phyloP scores from a whole-genome alignment of 2,329 filamentous ascomycete species.

The Rhynchosporium graminicola region DNA sequence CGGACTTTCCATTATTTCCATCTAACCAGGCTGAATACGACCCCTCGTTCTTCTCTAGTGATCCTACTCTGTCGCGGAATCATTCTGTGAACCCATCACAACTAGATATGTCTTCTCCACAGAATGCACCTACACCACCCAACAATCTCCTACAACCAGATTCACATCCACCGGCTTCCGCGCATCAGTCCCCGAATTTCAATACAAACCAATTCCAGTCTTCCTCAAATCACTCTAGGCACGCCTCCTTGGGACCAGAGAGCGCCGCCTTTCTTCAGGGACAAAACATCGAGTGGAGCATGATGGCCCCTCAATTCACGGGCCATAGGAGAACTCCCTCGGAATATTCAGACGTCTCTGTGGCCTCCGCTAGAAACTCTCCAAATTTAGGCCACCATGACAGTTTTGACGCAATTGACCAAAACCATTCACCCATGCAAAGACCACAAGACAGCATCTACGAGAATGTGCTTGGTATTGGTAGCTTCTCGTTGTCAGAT shows the following conservation, averaged over 20 bases:
- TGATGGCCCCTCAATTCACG: constrained; percentile 65
- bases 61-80: constrained; percentile 45
- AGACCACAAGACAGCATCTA: constrained; percentile 73
- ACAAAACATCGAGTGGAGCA: constrained; percentile 57
- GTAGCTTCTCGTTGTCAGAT: constrained; percentile 78
- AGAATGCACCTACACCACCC: constrained; percentile 36
- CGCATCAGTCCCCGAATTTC: constrained; percentile 39
- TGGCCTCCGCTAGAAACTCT: constrained; percentile 81
- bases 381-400: constrained; percentile 79
- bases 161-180: constrained; percentile 40
- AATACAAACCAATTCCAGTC: constrained; percentile 38
- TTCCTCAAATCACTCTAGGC: constrained; percentile 39
- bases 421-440: constrained; percentile 78
- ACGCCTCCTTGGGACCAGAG: constrained; percentile 41
- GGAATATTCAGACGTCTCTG: constrained; percentile 89
- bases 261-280: constrained; percentile 52
- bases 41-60: constrained; percentile 61
- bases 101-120: constrained; percentile 51
- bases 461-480: constrained; percentile 75
- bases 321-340: constrained; percentile 83
- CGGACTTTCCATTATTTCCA: constrained; percentile 67
- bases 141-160: constrained; percentile 37
- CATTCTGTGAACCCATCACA: constrained; percentile 48
- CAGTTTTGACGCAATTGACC: constrained; percentile 71
- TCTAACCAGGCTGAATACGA: constrained; percentile 57